phyloP scores from a whole-genome alignment of 768 basidiomycete species.

The Lactarius sanguifluus region DNA sequence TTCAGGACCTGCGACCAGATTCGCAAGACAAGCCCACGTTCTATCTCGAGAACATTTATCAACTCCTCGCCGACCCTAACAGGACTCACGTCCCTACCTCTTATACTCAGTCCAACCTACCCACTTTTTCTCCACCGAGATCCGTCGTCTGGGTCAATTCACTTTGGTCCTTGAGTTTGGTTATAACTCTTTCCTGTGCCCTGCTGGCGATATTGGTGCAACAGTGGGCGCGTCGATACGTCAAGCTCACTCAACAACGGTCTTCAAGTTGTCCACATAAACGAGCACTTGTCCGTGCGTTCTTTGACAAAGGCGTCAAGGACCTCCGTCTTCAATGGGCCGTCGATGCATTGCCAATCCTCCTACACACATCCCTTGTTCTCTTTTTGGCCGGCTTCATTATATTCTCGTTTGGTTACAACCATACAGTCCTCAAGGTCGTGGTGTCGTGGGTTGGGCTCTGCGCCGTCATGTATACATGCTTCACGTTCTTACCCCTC shows the following conservation, averaged over 20 bases:
- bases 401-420: conserved; percentile 4
- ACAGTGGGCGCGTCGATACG: background rate
- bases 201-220: background rate
- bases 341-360: conserved; percentile 4
- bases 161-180: background rate
- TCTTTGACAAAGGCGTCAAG: conserved; percentile 5
- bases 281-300: background rate
- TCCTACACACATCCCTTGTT: conserved; percentile 16
- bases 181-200: background rate
- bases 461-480: background rate
- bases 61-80: background rate
- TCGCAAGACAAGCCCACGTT: background rate
- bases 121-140: background rate
- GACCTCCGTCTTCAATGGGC: background rate
- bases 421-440: conserved; percentile 3
- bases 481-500: background rate
- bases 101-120: background rate
- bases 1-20: background rate
- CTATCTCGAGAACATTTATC: conserved; percentile 1
- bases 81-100: background rate
- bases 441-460: background rate
- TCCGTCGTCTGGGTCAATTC: background rate
- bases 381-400: conserved; percentile 19
- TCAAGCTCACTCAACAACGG: background rate
- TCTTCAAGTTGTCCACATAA: background rate